phyloP scores from a whole-genome alignment of 768 basidiomycete species.

The Mycena galericulata region DNA sequence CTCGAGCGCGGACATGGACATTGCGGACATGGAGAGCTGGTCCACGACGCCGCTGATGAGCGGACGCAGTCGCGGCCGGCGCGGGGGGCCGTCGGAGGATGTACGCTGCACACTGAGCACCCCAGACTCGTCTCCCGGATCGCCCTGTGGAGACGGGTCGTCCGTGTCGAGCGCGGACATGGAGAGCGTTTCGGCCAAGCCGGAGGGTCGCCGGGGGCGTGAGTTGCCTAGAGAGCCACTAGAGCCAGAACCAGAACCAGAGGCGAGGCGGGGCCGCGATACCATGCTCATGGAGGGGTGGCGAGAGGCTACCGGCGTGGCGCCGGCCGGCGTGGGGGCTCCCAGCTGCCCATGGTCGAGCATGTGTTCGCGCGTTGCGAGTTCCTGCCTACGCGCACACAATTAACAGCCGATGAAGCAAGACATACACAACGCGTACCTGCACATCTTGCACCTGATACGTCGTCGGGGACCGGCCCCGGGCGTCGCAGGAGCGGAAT shows the following conservation, averaged over 20 bases:
- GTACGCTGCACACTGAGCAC: neutral
- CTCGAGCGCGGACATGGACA: constrained; percentile 68
- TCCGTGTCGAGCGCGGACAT: constrained; percentile 55
- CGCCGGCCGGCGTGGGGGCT: constrained; percentile 67
- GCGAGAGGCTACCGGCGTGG: constrained; percentile 63
- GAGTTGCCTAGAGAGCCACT: constrained; percentile 21
- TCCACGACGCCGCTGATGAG: constrained; percentile 37
- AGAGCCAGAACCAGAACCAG: neutral
- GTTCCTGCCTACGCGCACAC: constrained; percentile 68
- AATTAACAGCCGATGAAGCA: neutral
- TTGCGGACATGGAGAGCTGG: constrained; percentile 37
- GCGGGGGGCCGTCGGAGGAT: constrained; percentile 25
- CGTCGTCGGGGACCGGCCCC: constrained; percentile 58
- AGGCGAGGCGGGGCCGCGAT: constrained; percentile 39
- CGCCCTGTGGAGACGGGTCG: constrained; percentile 28
- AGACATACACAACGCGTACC: constrained; percentile 54
- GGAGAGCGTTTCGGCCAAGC: constrained; percentile 48
- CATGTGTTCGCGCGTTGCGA: constrained; percentile 95
- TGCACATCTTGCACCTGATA: constrained; percentile 94
- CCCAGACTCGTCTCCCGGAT: constrained; percentile 2
- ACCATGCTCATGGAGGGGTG: constrained; percentile 40
- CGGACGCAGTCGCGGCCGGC: constrained; percentile 34
- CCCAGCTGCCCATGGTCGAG: constrained; percentile 88
- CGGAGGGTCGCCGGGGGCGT: constrained; percentile 49
- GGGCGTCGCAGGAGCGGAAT: constrained; percentile 72